Base-by-base conservation (phyloP, 1,284 basidiomycete genomes). In the Ganoderma sinense region DNA sequence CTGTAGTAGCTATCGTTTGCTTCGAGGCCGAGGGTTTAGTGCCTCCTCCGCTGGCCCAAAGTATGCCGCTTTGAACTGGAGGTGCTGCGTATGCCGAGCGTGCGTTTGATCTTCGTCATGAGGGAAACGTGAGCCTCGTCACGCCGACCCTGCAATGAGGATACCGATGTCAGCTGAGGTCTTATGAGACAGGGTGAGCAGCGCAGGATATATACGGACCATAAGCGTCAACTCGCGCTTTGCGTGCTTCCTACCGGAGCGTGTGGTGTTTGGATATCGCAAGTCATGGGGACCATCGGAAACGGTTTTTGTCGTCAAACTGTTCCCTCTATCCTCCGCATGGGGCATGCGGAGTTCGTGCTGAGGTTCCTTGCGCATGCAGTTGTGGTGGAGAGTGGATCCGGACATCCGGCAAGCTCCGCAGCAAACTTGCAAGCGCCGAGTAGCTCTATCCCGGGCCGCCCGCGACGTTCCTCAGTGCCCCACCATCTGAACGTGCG, bases 21-120 rank as follows among this genome's bases (percentile, higher is more conserved):
- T 51, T n/a, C 53, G 62, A 45, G 10, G 45, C 48, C 58, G 48
- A 56, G 51, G 39, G n/a, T 55, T 5, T 65, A 67, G 20, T 59
- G 18, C 18, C 18, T n/a, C 18, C 20, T n/a, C 29, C 58, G 62
- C 62, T 45, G 67, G 45, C 41, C 39, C 33, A 73, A 63, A 18
- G 60, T 64, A 11, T 16, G 63, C 31, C 58, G 45, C 1, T 55
- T 18, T 2, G 33, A 39, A 39, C 82, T 84, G 31, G 83, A 82
- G 3, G 82, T 82, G 69, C 83, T 85, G 16, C 83, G 82, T 20
- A 53, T 53, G 48, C 86, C 87, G 10, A 88, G 76, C 7, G 84
- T 80, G 40, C 85, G 84, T 72, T 85, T 87, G 73, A 88, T 80
- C 73, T 81, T 86, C 43, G 85, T 87, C 84, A 87, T 83, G 71